Evolutionary conservation across 768 basidiomycete species (phyloP).

Genomic region (Suillus paluster): DNA sequence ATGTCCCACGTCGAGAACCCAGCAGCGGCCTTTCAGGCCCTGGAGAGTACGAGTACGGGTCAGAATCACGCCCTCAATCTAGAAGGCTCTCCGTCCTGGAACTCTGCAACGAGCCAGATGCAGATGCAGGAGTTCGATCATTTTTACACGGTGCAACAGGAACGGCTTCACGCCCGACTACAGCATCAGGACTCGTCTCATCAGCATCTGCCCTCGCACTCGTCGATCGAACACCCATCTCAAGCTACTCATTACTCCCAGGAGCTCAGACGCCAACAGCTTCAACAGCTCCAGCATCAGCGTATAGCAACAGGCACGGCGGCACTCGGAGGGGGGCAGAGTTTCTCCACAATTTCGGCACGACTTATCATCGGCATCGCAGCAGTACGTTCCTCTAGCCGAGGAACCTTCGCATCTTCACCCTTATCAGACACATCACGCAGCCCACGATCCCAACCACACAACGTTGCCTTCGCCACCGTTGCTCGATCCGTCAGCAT

Average conservation of each 20-base stretch:
- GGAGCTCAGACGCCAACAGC: slow-evolving; percentile 51
- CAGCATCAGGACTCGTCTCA: slow-evolving; percentile 50
- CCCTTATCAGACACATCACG: slow-evolving; percentile 40
- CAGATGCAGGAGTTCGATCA: slow-evolving; percentile 49
- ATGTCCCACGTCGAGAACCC: slow-evolving; percentile 44
- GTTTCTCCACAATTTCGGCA: slow-evolving; percentile 43
- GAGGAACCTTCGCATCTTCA: slow-evolving; percentile 36
- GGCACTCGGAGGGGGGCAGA: slow-evolving; percentile 40
- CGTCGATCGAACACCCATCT: slow-evolving; percentile 48
- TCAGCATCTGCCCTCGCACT: slow-evolving; percentile 53
- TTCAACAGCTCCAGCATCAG: slow-evolving; percentile 42
- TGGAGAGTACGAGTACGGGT: slow-evolving; percentile 65
- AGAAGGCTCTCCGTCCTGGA: slow-evolving; percentile 85
- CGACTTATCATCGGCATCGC: slow-evolving; percentile 33
- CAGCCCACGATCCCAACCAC: slow-evolving; percentile 37
- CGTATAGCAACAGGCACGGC: slow-evolving; percentile 39
- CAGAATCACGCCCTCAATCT: slow-evolving; percentile 78
- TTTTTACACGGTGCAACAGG: slow-evolving; percentile 45
- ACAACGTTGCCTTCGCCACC: slow-evolving; percentile 33
- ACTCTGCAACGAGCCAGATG: slow-evolving; percentile 77
- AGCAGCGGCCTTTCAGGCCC: slow-evolving; percentile 31
- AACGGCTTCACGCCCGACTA: slow-evolving; percentile 45
- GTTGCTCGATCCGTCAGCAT: slow-evolving; percentile 37
- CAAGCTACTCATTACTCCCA: slow-evolving; percentile 47
- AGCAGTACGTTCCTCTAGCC: slow-evolving; percentile 30